Base-by-base conservation (phyloP, 2,329 filamentous ascomycete genomes). In the Calonectria pseudoreteaudii region DNA sequence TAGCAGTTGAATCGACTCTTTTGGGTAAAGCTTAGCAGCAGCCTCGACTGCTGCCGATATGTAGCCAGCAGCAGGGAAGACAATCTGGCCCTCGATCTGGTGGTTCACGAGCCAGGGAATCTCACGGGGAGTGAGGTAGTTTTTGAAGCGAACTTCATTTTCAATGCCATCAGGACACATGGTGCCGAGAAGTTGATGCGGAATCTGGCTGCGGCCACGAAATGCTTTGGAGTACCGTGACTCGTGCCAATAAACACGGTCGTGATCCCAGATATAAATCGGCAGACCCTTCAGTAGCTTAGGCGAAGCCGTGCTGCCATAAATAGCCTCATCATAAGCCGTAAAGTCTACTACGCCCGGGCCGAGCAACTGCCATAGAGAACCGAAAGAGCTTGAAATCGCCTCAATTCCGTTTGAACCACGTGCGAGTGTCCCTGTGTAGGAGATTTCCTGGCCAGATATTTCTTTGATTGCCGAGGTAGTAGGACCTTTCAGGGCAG, bases 401-500 rank as follows among this genome's bases (percentile, higher is more conserved):
- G 52, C 52, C 28, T 56, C 52, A n/a, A 56, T 23, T 34, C 14
- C 52, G 14, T 34, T 34, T 2, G 30, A 56, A 20, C 2, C 74
- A 3, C 80, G 79, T 16, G 31, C n/a, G 2, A 81, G 56, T 3
- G 67, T 49, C 9, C 66, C 74, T 6, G 67, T 52, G 14, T 74
- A 76, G 1, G 72, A 52, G 0, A 76, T 23, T 4, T 58, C 41
- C 41, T 31, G 53, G 3, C 66, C 66, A 1, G 44, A 52, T 4
- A 64, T 56, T 8, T 74, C 52, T 16, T 71, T 68, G 26, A 78
- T 56, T 7, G 87, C 87, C 79, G 88, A 84, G 73, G 86, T 85
- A 56, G 86, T 81, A 0, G 87, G 87, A 0, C 87, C 87, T 60
- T 86, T 85, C 4, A 89, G 83, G 0, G 86, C 87, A 1, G 87